These are phyloP conservation scores for Zoysia japonica DNA, from an alignment of 176 grass and related monocot genomes.

Conservation along the genomic window DNA sequence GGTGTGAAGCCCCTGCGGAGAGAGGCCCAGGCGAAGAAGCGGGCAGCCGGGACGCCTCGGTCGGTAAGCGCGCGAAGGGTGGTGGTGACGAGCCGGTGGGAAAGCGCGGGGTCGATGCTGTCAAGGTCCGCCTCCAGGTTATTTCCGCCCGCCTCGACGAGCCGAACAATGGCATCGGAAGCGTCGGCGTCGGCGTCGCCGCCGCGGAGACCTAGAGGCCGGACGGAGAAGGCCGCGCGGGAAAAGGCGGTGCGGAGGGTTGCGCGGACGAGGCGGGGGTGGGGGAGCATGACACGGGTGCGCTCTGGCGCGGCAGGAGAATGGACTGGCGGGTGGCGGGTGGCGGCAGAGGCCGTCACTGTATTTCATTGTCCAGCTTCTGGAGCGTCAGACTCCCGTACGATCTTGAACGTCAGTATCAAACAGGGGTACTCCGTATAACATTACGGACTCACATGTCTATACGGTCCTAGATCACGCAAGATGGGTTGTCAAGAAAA, in stretches of 20 bases:
- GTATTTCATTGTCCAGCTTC: too few species aligned
- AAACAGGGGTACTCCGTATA: too few species aligned
- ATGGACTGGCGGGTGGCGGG: too few species aligned
- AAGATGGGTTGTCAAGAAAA: too few species aligned
- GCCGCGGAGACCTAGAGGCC: neutral
- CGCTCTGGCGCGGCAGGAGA: too few species aligned
- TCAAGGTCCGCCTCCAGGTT: constrained; percentile 54
- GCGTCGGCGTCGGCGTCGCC: neutral
- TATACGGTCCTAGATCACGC: too few species aligned
- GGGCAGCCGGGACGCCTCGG: constrained; percentile 38
- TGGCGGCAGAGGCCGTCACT: too few species aligned
- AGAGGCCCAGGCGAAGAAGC: constrained; percentile 72
- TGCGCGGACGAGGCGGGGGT: neutral
- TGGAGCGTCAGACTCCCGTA: too few species aligned
- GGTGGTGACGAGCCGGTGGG: constrained; percentile 35
- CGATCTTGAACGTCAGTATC: too few species aligned
- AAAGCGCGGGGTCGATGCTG: constrained; percentile 41
- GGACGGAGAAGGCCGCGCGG: constrained; percentile 35
- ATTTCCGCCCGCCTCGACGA: constrained; percentile 47
- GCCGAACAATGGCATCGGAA: constrained; percentile 40
- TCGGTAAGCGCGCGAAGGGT: constrained; percentile 55
- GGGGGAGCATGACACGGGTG: constrained; percentile 28
- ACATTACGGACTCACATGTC: too few species aligned
- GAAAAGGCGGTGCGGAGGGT: neutral
- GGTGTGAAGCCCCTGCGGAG: constrained; percentile 33